Conservation (phyloP, 257 asterid species). For the Plantago ovata region DNA sequence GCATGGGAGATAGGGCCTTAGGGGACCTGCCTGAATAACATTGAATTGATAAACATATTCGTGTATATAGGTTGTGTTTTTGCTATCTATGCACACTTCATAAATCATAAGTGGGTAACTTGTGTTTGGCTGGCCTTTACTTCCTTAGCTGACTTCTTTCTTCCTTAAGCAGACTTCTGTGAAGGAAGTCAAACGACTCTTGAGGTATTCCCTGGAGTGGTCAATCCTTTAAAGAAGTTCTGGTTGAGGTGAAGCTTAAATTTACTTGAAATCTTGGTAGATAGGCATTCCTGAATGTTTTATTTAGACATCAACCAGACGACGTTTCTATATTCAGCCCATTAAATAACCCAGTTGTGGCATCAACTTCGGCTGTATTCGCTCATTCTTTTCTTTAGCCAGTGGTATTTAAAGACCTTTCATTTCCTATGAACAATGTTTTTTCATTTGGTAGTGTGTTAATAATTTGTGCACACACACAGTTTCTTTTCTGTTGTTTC, state of each 20-base stretch:
- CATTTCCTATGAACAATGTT: neutral
- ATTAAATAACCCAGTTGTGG: neutral
- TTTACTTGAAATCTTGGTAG: neutral
- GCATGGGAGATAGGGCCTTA: too few relatives aligned
- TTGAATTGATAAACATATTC: neutral
- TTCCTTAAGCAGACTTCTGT: conserved; percentile 22
- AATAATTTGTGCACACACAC: too few relatives aligned
- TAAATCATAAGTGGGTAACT: neutral
- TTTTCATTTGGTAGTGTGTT: conserved; percentile 6
- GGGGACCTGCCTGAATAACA: neutral
- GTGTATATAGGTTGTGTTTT: neutral
- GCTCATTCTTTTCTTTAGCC: conserved; percentile 7
- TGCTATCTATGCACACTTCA: neutral
- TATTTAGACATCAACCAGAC: neutral
- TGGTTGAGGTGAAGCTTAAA: neutral
- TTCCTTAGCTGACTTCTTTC: conserved; percentile 16
- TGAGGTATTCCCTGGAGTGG: conserved; percentile 9
- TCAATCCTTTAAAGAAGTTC: conserved; percentile 14
- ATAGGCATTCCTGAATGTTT: neutral
- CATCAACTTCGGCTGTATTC: conserved; percentile 7
- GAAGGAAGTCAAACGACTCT: conserved; percentile 16
- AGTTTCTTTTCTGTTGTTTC: neutral
- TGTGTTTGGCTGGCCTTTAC: neutral
- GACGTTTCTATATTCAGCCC: neutral
- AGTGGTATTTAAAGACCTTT: conserved; percentile 18